A percentile compares a stretch with the other conserved stretches of the same genome.
These are phyloP conservation scores for Cicer bijugum DNA, from an alignment of 306 rosid species.

Conservation along the genomic window DNA sequence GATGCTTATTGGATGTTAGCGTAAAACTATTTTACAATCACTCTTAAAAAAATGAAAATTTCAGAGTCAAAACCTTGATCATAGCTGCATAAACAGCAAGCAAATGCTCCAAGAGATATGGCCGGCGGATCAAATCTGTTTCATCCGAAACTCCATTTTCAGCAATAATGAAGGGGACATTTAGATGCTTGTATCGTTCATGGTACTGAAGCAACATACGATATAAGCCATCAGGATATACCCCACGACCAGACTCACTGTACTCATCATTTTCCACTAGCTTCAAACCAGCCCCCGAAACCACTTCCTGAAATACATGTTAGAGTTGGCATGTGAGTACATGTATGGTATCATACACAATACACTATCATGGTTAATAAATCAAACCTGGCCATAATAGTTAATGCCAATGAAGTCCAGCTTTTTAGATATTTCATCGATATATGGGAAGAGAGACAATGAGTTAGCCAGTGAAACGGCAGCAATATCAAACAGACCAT, in stretches of 20 bases:
- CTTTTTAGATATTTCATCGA: conserved; percentile 80
- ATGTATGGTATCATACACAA: conserved; percentile 31
- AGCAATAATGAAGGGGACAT: conserved; percentile 76
- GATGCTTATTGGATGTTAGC: no score
- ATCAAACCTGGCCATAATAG: conserved; percentile 91
- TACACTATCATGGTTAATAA: conserved; percentile 39
- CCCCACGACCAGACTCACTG: conserved; percentile 98
- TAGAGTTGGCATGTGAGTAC: conserved; percentile 33
- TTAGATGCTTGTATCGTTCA: conserved; percentile 87
- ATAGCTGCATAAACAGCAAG: conserved; percentile 85
- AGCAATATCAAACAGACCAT: conserved; percentile 86
- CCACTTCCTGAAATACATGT: conserved; percentile 66
- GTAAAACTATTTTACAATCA: no score
- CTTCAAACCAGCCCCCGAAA: conserved; percentile 82
- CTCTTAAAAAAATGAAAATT: conserved; percentile 14
- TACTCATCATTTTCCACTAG: conserved; percentile 89
- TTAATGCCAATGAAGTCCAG: conserved; percentile 91
- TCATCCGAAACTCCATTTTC: conserved; percentile 93
- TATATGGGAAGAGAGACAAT: conserved; percentile 73
- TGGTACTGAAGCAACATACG: conserved; percentile 89
- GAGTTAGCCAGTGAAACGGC: conserved; percentile 81
- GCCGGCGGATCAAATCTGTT: conserved; percentile 89
- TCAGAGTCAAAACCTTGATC: conserved; percentile 61
- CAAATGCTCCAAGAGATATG: conserved; percentile 87
- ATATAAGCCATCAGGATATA: conserved; percentile 95